phyloP scores from a whole-genome alignment of 768 basidiomycete species.

The Galerina marginata region DNA sequence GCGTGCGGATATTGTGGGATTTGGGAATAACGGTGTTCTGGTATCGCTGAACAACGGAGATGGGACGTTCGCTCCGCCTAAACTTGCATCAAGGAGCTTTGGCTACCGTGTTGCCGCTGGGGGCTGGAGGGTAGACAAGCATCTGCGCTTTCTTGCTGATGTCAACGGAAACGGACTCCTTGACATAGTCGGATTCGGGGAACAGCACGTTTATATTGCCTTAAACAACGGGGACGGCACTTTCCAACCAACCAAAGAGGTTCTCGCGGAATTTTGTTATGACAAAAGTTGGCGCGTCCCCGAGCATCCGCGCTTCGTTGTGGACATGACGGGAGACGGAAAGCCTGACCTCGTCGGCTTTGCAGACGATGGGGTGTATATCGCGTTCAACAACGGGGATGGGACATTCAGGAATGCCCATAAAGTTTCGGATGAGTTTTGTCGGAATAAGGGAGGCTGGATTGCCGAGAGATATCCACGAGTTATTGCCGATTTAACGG shows the following conservation, averaged over 20 bases:
- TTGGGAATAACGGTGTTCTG: slow-evolving; percentile 2
- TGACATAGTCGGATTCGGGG: slow-evolving; percentile 23
- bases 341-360: slow-evolving; percentile 6
- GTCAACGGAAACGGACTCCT: slow-evolving; percentile 12
- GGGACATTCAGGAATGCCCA: slow-evolving; percentile 4
- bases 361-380: not conserved
- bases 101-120: not conserved
- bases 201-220: slow-evolving; percentile 9
- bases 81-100: too few species aligned
- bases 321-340: slow-evolving; percentile 8
- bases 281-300: slow-evolving; percentile 1
- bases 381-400: slow-evolving; percentile 9
- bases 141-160: slow-evolving; percentile 20
- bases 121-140: slow-evolving; percentile 20
- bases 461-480: not conserved
- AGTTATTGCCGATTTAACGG: slow-evolving; percentile 5
- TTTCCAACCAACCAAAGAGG: slow-evolving; percentile 9
- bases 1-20: slow-evolving; percentile 9
- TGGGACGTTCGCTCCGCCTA: slow-evolving; percentile 6
- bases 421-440: not conserved
- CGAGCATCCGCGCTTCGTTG: slow-evolving; percentile 11
- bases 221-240: slow-evolving; percentile 15
- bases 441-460: not conserved
- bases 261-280: slow-evolving; percentile 13
- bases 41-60: slow-evolving; percentile 12